Evolutionary conservation across 2,329 filamentous ascomycete genomes (phyloP).

Genomic region (Mycocentrospora acerina): DNA sequence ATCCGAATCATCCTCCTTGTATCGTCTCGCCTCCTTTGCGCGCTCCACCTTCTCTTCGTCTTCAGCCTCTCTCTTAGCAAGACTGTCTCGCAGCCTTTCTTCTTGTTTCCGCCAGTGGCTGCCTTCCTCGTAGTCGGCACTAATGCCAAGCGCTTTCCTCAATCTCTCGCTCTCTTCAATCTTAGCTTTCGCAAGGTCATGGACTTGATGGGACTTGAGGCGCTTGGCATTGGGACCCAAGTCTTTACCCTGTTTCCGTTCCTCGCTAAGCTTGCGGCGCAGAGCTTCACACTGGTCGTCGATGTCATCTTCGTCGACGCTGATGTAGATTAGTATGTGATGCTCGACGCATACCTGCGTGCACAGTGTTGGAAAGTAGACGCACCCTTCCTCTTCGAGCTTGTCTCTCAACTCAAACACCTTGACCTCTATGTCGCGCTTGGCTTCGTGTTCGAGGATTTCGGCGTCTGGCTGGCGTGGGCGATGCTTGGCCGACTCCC

Average conservation of each 20-base stretch:
- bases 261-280: constrained; percentile 61
- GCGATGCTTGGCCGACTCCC: constrained; percentile 69
- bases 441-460: constrained; percentile 91
- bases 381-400: constrained; percentile 80
- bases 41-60: constrained; percentile 31
- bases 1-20: constrained; percentile 32
- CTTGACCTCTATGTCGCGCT: constrained; percentile 87
- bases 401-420: constrained; percentile 87
- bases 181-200: constrained; percentile 95
- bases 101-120: constrained; percentile 84
- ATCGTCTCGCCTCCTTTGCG: constrained; percentile 26
- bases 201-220: constrained; percentile 90
- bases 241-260: constrained; percentile 42
- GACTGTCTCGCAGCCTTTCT: constrained; percentile 58
- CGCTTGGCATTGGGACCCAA: constrained; percentile 50
- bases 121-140: constrained; percentile 81
- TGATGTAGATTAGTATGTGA: constrained; percentile 39
- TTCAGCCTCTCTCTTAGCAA: constrained; percentile 44
- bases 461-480: constrained; percentile 86
- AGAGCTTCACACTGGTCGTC: constrained; percentile 71
- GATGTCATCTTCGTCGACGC: constrained; percentile 86
- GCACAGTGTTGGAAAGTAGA: constrained; percentile 37
- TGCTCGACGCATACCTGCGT: constrained; percentile 21
- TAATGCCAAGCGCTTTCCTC: constrained; percentile 82
- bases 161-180: constrained; percentile 91